A percentile compares a stretch with the other conserved stretches of the same genome.
These are phyloP conservation scores for Pseudoperonospora humuli DNA, from an alignment of 352 stramenopile species.

Conservation along the genomic window DNA sequence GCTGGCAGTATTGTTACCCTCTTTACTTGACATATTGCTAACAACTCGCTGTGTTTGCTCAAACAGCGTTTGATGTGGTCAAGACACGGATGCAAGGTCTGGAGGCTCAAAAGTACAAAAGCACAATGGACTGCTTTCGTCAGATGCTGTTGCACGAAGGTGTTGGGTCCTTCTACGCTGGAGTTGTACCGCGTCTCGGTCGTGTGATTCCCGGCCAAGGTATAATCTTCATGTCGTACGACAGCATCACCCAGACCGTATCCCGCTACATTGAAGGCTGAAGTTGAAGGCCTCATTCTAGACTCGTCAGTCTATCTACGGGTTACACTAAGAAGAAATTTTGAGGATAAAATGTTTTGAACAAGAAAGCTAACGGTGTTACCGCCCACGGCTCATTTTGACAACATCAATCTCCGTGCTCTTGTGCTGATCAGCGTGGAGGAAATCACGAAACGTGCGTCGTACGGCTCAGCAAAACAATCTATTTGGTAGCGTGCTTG, in stretches of 20 bases:
- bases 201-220: constrained; percentile 95
- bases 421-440: too few species aligned
- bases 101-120: constrained; percentile 60
- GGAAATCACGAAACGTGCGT: too few species aligned
- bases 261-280: constrained; percentile 43
- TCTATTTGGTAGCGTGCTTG: too few species aligned
- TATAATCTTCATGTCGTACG: constrained; percentile 95
- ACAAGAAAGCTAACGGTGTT: too few species aligned
- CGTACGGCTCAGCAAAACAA: too few species aligned
- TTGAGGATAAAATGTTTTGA: too few species aligned
- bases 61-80: constrained; percentile 70
- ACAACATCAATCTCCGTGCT: too few species aligned
- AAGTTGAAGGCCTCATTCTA: too few species aligned
- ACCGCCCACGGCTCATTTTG: too few species aligned
- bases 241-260: constrained; percentile 62
- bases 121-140: constrained; percentile 87
- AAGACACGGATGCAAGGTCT: constrained; percentile 84
- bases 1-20: constrained; percentile 7
- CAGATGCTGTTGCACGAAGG: constrained; percentile 88
- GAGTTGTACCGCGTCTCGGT: constrained; percentile 87
- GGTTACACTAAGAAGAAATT: too few species aligned
- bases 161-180: constrained; percentile 87
- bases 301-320: too few species aligned
- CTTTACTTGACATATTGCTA: neutral
- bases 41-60: constrained; percentile 1